Conservation (phyloP, 2,329 filamentous ascomycete genomes). For the Cladosporium sp. region DNA sequence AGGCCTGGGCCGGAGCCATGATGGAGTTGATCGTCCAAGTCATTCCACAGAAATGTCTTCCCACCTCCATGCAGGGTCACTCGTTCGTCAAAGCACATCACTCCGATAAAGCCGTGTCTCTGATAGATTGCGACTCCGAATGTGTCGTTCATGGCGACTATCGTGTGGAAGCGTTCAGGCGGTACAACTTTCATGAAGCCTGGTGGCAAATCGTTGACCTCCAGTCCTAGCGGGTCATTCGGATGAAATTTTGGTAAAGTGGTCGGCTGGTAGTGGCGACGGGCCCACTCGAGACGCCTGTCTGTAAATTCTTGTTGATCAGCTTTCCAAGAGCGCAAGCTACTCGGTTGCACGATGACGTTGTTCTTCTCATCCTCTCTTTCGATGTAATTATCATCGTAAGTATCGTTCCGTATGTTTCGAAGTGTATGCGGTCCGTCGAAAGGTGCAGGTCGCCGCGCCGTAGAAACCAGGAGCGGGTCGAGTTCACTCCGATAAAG, state of each 20-base stretch:
- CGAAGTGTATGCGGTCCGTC: neutral
- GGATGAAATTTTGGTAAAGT: too few relatives aligned
- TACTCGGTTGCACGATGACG: neutral
- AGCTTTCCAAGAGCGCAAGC: neutral
- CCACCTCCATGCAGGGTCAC: neutral
- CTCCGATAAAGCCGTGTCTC: neutral
- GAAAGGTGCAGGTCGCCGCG: neutral
- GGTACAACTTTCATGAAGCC: too few relatives aligned
- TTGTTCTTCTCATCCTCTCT: neutral
- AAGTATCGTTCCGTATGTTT: too few relatives aligned
- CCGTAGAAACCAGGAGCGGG: neutral
- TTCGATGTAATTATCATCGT: too few relatives aligned
- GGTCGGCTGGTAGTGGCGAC: neutral
- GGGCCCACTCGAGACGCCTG: too few relatives aligned
- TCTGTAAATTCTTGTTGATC: neutral
- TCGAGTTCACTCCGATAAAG: too few relatives aligned
- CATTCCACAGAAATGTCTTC: neutral
- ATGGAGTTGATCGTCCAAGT: too few relatives aligned
- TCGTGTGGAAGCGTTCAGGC: neutral
- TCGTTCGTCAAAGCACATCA: slow-evolving; percentile 4
- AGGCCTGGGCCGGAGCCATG: too few relatives aligned
- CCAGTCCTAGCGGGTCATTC: too few relatives aligned
- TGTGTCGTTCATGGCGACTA: neutral
- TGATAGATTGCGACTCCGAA: neutral
- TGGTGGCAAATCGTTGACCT: too few relatives aligned